Base-by-base conservation (phyloP, 108 stramenopile species). In the Parmales sp. region DNA sequence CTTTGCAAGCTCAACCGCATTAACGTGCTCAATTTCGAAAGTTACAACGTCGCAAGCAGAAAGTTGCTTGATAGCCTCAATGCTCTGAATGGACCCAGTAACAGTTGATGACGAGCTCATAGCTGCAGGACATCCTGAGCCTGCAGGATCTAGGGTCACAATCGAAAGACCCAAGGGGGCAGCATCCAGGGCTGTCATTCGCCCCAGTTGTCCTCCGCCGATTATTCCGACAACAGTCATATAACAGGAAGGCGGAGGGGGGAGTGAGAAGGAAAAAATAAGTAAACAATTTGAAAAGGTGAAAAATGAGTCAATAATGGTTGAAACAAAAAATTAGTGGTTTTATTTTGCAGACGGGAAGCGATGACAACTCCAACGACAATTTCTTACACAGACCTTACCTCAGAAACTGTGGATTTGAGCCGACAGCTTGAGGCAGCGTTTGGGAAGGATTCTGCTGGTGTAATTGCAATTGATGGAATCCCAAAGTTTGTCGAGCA, bases 11-110 rank as follows among this genome's bases (percentile, higher is more conserved):
- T 82, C 90, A 29, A 86, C 84, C 43, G 91, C 90, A 46, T 92
- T 88, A 5, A 99, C 92, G 77, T 98, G 95, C 76, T 99, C 98
- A 72, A 99, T 99, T 82, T 99, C 98, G 36, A 93, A 83, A n/a
- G 98, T 99, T 8, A 96, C 69, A 19, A 96, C 90, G 74, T 95
- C 90, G 36, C 84, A 89, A 29, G 80, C 74, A 28, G 76, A 74
- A 51, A 91, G 71, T 48, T 88, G 81, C 11, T 72, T 67, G 51
- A 99, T 68, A 60, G 86, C 91, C 2, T 70, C 83, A 4, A 78
- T 79, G 72, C 96, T 95, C 63, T 90, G 80, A 25, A 96, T 73
- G 22, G 73, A 69, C 6, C 98, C 98, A 70, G 91, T 74, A 1
- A 97, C 67, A 37, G 90, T 70, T 46, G 70, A 63, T 37, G 31